phyloP scores from a whole-genome alignment of 768 basidiomycete species.

The Glaciozyma martinii region DNA sequence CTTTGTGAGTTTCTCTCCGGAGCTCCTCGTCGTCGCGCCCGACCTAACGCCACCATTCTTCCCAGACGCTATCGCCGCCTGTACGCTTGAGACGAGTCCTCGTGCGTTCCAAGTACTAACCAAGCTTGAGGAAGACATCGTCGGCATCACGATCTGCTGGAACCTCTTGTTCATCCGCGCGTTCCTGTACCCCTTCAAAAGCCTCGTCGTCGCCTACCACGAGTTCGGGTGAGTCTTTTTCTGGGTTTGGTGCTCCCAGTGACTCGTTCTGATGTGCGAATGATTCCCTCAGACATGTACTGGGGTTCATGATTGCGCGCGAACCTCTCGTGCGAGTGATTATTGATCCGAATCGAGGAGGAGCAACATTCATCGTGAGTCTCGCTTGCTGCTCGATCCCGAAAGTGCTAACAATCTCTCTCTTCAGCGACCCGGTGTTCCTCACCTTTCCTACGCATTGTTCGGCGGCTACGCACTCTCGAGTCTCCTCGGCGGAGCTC shows the following conservation, averaged over 20 bases:
- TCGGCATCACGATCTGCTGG: constrained; percentile 10
- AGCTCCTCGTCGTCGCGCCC: no score
- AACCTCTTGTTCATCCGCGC: constrained; percentile 7
- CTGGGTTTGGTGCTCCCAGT: no score
- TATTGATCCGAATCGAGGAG: constrained; percentile 13
- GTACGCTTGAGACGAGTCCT: background rate
- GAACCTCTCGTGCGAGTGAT: constrained; percentile 3
- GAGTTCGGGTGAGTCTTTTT: constrained; percentile 4
- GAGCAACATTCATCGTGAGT: constrained; percentile 2
- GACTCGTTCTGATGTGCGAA: background rate
- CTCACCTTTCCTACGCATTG: background rate
- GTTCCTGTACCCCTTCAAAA: constrained; percentile 7
- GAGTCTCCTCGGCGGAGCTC: background rate
- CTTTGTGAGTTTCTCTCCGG: no score
- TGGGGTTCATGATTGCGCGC: constrained; percentile 3
- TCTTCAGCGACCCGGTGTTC: background rate
- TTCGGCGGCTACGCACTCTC: constrained; percentile 3
- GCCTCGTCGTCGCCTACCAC: constrained; percentile 4
- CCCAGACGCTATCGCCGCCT: constrained; percentile 7
- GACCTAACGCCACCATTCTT: no score
- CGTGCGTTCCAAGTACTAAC: no score
- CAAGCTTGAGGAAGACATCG: background rate
- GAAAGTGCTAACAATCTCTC: background rate
- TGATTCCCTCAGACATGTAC: background rate
- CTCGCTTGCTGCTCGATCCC: background rate